Base-by-base conservation (phyloP, 805 yeast genomes). In the Kluyveromyces dobzhanskii region DNA sequence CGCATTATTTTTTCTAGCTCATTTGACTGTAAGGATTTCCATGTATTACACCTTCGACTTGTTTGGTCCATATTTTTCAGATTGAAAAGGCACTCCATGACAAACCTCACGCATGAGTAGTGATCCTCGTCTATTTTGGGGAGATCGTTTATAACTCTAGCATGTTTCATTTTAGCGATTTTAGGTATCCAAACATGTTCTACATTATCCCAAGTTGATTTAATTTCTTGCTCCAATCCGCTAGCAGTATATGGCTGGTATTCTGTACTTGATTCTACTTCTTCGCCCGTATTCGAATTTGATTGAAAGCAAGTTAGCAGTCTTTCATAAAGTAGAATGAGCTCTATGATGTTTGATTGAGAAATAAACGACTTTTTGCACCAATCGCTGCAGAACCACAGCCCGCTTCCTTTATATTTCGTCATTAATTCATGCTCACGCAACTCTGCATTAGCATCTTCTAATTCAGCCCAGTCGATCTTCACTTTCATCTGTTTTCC, bases 121-220 rank as follows among this genome's bases (percentile, higher is more conserved):
- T 76, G 80, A 29, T 69, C 71, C 18, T 69, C 75, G 28, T 70
- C 69, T n/a, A 78, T 58, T 13, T 54, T 44, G 4, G 79, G 78
- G 9, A 69, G 35, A 16, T 60, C 53, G 29, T 45, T 56, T n/a
- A 44, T 23, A 38, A 60, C 50, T 42, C 68, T 71, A 1, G 69
- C 47, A 17, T 41, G 45, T 43, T 66, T 70, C 60, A 62, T 59
- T 7, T 44, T 46, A 7, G 46, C 42, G 1, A 67, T 36, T 21
- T 50, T 48, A 3, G 38, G 37, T 29, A 67, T 41, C 80, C 81
- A 75, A 26, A 57, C 56, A 0, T 41, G 17, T 17, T 49, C 48
- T 4, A 64, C 43, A 4, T 45, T 47, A 1, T 46, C 46, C 42
- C 46, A 43, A 3, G 47, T 44, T 5, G 23, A 7, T 11, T 49